Percentiles rank a stretch among this genome's conserved stretches.
Evolutionary conservation across 768 basidiomycete species (phyloP).

Genomic region (Leccinum broughii): DNA sequence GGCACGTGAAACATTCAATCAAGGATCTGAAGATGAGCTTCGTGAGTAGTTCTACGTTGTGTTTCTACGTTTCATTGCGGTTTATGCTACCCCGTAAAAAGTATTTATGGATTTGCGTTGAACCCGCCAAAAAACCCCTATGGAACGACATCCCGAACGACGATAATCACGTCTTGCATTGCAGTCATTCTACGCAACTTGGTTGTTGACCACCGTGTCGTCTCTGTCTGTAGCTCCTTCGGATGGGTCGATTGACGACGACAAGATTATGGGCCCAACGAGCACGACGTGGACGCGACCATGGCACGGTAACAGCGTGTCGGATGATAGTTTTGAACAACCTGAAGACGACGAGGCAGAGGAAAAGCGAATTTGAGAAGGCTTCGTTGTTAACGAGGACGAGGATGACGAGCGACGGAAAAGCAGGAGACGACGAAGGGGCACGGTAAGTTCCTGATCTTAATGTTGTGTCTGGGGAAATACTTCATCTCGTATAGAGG

Average conservation of each 20-base stretch:
- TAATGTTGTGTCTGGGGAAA: conserved; percentile 6
- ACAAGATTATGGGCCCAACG: conserved; percentile 66
- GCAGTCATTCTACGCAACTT: conserved; percentile 12
- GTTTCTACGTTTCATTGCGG: background rate
- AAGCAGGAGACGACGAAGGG: conserved; percentile 66
- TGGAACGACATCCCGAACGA: background rate
- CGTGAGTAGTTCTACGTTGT: conserved; percentile 54
- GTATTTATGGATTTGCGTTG: conserved; percentile 93
- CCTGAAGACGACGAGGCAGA: conserved; percentile 92
- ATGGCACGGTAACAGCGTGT: conserved; percentile 43
- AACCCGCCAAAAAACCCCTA: conserved; percentile 72
- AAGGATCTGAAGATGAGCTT: conserved; percentile 82
- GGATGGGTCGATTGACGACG: conserved; percentile 39
- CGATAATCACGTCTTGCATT: background rate
- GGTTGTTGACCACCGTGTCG: conserved; percentile 47
- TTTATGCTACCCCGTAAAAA: conserved; percentile 43
- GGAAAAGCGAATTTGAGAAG: conserved; percentile 73
- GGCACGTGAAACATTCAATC: conserved; percentile 94
- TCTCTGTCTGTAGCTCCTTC: conserved; percentile 46
- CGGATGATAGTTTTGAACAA: conserved; percentile 87
- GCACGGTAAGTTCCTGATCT: conserved; percentile 41
- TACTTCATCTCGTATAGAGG: conserved; percentile 32
- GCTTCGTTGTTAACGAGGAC: conserved; percentile 92
- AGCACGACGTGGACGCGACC: conserved; percentile 56
- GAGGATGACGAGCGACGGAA: conserved; percentile 73